Conservation (phyloP, 495 filamentous ascomycete species). For the Chaetomidium leptoderma region DNA sequence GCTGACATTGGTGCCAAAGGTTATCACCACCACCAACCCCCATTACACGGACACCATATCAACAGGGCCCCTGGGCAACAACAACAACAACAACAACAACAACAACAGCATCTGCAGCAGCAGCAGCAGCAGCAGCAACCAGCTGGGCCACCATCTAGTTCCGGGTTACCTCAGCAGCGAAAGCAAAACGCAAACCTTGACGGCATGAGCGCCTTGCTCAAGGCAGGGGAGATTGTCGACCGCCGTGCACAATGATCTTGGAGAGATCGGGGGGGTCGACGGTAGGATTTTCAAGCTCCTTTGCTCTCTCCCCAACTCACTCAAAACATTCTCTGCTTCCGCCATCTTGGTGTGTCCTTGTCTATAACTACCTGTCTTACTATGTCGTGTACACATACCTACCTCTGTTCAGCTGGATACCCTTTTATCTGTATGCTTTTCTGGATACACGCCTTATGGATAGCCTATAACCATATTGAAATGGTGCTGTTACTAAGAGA, state of each 20-base stretch:
- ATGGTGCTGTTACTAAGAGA: too few species aligned
- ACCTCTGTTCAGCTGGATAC: neutral
- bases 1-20: conserved; percentile 22
- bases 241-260: conserved; percentile 34
- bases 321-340: too few species aligned
- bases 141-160: neutral
- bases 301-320: too few species aligned
- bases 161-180: conserved; percentile 4
- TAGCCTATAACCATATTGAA: too few species aligned
- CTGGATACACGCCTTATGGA: neutral
- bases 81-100: neutral
- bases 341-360: neutral
- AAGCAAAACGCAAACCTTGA: conserved; percentile 34
- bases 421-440: neutral
- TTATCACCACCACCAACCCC: conserved; percentile 11
- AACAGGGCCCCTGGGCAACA: neutral
- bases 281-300: too few species aligned
- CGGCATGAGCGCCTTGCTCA: conserved; percentile 51
- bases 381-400: neutral
- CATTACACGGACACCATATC: neutral
- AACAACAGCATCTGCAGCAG: neutral
- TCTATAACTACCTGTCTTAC: neutral
- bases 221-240: conserved; percentile 52
- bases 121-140: neutral
- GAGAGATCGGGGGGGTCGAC: too few species aligned